Evolutionary conservation across 306 rosid genomes (phyloP).

Genomic region (Fragaria ananassa): DNA sequence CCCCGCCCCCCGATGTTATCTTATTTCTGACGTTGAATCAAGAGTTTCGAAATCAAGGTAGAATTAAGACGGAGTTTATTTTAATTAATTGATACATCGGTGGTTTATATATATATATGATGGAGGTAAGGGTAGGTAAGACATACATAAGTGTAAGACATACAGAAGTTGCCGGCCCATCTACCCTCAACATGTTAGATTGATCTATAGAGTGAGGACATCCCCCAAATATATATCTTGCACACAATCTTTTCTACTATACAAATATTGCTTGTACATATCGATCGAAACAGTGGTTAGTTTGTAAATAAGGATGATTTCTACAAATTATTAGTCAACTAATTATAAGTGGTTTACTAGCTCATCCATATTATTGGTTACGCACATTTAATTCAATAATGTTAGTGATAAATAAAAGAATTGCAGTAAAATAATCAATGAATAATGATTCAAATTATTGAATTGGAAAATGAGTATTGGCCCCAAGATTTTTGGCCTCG

Average conservation of each 20-base stretch:
- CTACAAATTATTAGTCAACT: neutral
- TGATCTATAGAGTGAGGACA: neutral
- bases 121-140: neutral
- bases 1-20: neutral
- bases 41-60: neutral
- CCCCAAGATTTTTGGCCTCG: too few species aligned
- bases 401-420: too few species aligned
- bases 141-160: neutral
- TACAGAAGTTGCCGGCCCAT: neutral
- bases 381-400: too few species aligned
- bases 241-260: neutral
- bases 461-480: too few species aligned
- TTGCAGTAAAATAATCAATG: too few species aligned
- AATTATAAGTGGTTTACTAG: too few species aligned
- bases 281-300: neutral
- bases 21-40: neutral
- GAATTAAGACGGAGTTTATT: neutral
- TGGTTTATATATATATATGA: neutral
- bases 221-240: neutral
- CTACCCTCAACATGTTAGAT: neutral
- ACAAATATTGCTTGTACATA: neutral
- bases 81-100: neutral
- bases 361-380: neutral
- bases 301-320: neutral
- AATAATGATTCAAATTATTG: neutral